Evolutionary conservation across 257 asterid species (phyloP), one percentile per base, ranked within the genome.

Genomic region (Mentha longifolia): DNA sequence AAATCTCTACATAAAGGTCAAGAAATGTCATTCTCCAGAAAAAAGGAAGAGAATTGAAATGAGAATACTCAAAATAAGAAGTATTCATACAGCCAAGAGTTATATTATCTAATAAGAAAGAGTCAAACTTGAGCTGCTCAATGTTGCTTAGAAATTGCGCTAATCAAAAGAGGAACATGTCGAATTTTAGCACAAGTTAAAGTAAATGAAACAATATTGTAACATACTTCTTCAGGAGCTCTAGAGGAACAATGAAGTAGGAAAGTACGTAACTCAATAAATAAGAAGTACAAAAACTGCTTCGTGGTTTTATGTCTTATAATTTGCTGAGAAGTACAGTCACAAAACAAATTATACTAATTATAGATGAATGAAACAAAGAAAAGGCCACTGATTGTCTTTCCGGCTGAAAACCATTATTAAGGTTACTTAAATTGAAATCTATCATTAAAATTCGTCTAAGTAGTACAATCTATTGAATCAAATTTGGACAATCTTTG

Each of bases 291-390:
- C 17, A 10, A 13, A 22, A 57, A 70, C 12, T 31, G 30, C 20
- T 54, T 68, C 51, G 41, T 7, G 17, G 12, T 46, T 52, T 51
- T 20, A 33, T 46, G 41, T 49, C 74, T 52, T 52, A 61, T 35
- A 43, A 12, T n/a, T 35, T 67, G 64, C 61, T 25, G 20, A 59
- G 17, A 63, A 52, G 25, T 16, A 52, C 54, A 33, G 63, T 9
- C 37, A 64, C 31, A 68, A 56, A 54, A 15, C 67, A 59, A 45
- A 55, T 67, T 73, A 55, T 63, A 55, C 16, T n/a, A 59, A 3
- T 41, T 22, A 33, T 20, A 3, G 16, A 15, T 35, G 39, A 35
- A 35, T 63, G 30, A 33, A 56, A 12, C 15, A 28, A 49, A 45
- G 12, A 3, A 12, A 54, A 52, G 7, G 39, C 39, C 10, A 59